phyloP scores from a whole-genome alignment of 2,329 filamentous ascomycete species.

The Aureobasidium sp. region DNA sequence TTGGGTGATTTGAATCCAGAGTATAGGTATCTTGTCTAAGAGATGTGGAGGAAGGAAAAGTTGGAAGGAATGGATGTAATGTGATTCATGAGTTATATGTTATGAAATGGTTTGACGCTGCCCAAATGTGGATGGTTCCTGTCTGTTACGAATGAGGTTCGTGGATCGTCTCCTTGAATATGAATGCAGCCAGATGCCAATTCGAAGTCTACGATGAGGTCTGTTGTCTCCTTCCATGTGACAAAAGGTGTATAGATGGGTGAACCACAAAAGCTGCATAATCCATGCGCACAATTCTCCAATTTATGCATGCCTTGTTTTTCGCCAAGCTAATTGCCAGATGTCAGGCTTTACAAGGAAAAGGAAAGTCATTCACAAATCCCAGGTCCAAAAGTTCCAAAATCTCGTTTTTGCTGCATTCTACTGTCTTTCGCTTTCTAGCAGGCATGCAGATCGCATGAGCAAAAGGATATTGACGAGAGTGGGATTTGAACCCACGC shows the following conservation, averaged over 20 bases:
- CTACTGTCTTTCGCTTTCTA: neutral
- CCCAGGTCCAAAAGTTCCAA: neutral
- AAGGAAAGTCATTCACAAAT: no score
- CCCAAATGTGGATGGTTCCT: no score
- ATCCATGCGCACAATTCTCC: no score
- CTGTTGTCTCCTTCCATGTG: neutral
- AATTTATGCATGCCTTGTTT: no score
- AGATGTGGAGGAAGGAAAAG: neutral
- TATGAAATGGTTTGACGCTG: neutral
- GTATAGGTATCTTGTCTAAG: conserved; percentile 48
- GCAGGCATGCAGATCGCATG: neutral
- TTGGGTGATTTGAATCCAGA: conserved; percentile 52
- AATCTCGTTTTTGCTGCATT: neutral
- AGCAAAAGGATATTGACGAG: neutral
- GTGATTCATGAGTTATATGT: neutral
- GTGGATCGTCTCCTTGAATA: no score
- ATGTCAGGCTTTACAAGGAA: no score
- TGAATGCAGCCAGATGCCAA: neutral
- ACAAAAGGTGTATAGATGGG: no score
- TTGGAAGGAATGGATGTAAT: neutral
- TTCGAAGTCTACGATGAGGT: no score
- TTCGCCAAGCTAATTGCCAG: no score
- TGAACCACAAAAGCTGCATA: no score
- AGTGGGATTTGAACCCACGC: neutral
- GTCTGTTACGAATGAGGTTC: no score